These are phyloP conservation scores for Coemansia sp. DNA, from an alignment of 192 early-diverging fungal species.

Conservation along the genomic window DNA sequence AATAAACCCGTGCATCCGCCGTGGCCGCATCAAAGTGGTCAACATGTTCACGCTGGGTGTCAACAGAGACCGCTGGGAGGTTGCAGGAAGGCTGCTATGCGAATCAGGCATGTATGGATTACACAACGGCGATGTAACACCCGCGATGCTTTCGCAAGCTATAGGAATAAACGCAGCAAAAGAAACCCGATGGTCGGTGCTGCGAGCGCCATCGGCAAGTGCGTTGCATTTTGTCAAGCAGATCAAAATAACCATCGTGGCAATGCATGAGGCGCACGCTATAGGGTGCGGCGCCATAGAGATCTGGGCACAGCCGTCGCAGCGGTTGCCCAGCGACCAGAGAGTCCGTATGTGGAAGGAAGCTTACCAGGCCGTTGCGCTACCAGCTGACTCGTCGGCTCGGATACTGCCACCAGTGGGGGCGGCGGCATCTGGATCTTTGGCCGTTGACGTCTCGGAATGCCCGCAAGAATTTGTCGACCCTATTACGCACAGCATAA, in stretches of 20 bases:
- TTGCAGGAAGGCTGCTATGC: slow-evolving; percentile 9
- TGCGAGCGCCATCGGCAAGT: not conserved
- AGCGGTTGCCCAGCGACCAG: slow-evolving; percentile 15
- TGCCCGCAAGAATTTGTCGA: slow-evolving; percentile 37
- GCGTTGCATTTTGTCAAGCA: slow-evolving; percentile 11
- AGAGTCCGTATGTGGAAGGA: slow-evolving; percentile 5
- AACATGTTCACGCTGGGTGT: slow-evolving; percentile 5
- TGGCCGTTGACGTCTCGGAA: not conserved
- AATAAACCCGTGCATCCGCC: slow-evolving; percentile 23
- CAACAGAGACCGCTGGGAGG: slow-evolving; percentile 10
- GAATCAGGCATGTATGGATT: not conserved
- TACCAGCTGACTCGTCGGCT: not conserved
- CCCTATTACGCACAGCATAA: slow-evolving; percentile 23
- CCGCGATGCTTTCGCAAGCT: slow-evolving; percentile 1
- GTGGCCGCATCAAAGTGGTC: not conserved
- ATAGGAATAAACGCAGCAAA: not conserved
- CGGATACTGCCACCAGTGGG: not conserved
- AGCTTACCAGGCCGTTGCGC: not conserved
- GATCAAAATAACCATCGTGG: slow-evolving; percentile 13
- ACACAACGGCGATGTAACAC: slow-evolving; percentile 17
- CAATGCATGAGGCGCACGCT: slow-evolving; percentile 22
- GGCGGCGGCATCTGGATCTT: not conserved
- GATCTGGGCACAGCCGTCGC: slow-evolving; percentile 37
- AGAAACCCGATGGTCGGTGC: slow-evolving; percentile 1
- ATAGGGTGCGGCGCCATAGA: slow-evolving; percentile 21